A percentile compares a stretch with the other conserved stretches of the same genome.
phyloP scores from a whole-genome alignment of 192 early-diverging fungal species.

The Bifiguratus adelaidae region DNA sequence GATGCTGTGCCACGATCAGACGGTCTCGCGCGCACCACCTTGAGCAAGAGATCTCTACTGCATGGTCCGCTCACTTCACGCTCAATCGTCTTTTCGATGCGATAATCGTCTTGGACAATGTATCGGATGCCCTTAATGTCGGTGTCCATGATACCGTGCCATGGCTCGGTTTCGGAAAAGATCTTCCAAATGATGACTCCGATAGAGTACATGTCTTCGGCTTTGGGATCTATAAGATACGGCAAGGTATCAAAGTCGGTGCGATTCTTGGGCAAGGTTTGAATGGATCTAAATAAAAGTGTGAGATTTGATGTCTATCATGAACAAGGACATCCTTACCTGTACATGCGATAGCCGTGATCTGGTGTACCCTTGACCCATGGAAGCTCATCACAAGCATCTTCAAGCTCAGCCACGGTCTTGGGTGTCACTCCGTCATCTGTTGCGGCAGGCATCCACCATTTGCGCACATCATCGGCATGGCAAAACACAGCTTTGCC shows the following conservation, averaged over 20 bases:
- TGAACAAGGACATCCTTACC: slow-evolving; percentile 12
- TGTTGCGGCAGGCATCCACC: slow-evolving; percentile 31
- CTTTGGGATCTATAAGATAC: slow-evolving; percentile 30
- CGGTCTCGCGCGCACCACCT: slow-evolving; percentile 27
- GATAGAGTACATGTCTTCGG: slow-evolving; percentile 44
- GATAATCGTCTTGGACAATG: slow-evolving; percentile 28
- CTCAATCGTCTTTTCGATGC: slow-evolving; percentile 37
- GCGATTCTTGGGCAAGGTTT: slow-evolving; percentile 38
- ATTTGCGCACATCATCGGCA: slow-evolving; percentile 27
- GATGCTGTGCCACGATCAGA: slow-evolving; percentile 27
- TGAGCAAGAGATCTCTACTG: slow-evolving; percentile 29
- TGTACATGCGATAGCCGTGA: slow-evolving; percentile 45
- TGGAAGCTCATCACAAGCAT: slow-evolving; percentile 23
- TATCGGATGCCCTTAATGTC: slow-evolving; percentile 40
- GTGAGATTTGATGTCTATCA: too few species aligned
- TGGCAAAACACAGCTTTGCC: slow-evolving; percentile 46
- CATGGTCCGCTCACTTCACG: slow-evolving; percentile 24
- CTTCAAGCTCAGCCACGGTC: slow-evolving; percentile 28
- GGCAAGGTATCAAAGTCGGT: slow-evolving; percentile 28
- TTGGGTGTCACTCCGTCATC: slow-evolving; percentile 16
- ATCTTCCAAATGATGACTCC: slow-evolving; percentile 49
- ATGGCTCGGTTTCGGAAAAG: slow-evolving; percentile 47
- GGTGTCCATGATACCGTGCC: slow-evolving; percentile 46
- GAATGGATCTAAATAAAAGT: slow-evolving; percentile 29
- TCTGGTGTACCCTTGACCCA: slow-evolving; percentile 39